Conservation (phyloP, 164 flowering plant species). For the Nymphaea colorata region DNA sequence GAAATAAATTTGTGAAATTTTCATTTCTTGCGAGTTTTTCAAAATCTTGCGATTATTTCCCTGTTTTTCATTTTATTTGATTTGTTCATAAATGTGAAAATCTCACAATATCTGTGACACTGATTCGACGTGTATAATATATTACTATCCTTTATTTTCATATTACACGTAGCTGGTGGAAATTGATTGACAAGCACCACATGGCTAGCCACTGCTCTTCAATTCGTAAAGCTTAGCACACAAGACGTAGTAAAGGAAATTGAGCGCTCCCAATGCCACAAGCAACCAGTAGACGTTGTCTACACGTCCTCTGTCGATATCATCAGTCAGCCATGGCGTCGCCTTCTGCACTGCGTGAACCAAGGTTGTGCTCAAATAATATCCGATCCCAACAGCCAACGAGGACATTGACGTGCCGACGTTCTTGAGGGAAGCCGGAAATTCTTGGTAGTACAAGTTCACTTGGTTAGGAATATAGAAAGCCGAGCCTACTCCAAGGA, state of each 20-base stretch:
- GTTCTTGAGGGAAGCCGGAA: constrained; percentile 19
- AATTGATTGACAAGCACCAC: too few relatives aligned
- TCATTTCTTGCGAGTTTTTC: too few relatives aligned
- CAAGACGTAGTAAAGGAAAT: constrained; percentile 17
- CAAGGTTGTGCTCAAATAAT: constrained; percentile 22
- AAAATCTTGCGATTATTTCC: too few relatives aligned
- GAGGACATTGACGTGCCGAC: constrained; percentile 26
- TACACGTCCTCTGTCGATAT: constrained; percentile 26
- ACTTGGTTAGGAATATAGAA: constrained; percentile 42
- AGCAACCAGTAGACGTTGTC: constrained; percentile 37
- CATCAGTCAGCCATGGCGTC: constrained; percentile 32
- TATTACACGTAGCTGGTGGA: too few relatives aligned
- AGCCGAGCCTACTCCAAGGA: constrained; percentile 40
- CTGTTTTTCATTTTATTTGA: too few relatives aligned
- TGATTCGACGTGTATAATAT: too few relatives aligned
- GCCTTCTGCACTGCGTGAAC: constrained; percentile 10
- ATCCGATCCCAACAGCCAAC: constrained; percentile 17
- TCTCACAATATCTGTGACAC: too few relatives aligned
- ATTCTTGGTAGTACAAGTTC: constrained; percentile 36
- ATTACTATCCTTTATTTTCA: too few relatives aligned
- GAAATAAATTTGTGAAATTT: too few relatives aligned
- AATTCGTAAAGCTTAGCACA: constrained; percentile 21
- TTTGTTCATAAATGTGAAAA: too few relatives aligned
- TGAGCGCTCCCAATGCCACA: constrained; percentile 17
- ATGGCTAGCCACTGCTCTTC: not conserved